These are phyloP conservation scores for Pseudogymnoascus sp. DNA, from an alignment of 2,329 filamentous ascomycete species.

Conservation along the genomic window DNA sequence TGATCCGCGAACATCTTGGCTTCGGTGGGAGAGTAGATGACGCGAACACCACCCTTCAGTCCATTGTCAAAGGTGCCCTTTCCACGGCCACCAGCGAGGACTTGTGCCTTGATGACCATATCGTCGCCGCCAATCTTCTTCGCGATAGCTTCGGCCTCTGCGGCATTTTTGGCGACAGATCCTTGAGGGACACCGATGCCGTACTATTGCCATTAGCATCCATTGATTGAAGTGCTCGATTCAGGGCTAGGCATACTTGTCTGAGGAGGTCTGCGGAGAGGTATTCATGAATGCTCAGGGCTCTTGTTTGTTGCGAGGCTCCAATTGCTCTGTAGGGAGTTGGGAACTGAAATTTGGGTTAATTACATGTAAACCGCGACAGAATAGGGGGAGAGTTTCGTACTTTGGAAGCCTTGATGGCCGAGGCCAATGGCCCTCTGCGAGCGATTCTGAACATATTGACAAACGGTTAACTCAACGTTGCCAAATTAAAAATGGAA, in stretches of 20 bases:
- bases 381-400: conserved; percentile 16
- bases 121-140: conserved; percentile 88
- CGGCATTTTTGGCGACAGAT: conserved; percentile 70
- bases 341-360: conserved; percentile 34
- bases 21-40: conserved; percentile 95
- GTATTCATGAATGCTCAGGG: conserved; percentile 97
- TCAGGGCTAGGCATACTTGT: conserved; percentile 40
- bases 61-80: conserved; percentile 98
- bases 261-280: conserved; percentile 86
- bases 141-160: conserved; percentile 86
- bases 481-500: conserved; percentile 21
- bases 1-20: conserved; percentile 97
- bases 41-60: conserved; percentile 95
- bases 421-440: conserved; percentile 72
- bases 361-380: conserved; percentile 21
- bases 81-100: conserved; percentile 92
- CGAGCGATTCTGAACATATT: conserved; percentile 85
- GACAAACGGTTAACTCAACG: conserved; percentile 26
- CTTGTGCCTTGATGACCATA: conserved; percentile 99
- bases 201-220: conserved; percentile 55
- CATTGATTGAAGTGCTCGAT: conserved; percentile 17
- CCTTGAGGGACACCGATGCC: conserved; percentile 90
- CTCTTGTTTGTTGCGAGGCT: conserved; percentile 69
- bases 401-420: conserved; percentile 72
- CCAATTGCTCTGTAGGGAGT: conserved; percentile 53